Evolutionary conservation across 2,329 filamentous ascomycete species (phyloP).

Genomic region (Microdochium bolleyi): DNA sequence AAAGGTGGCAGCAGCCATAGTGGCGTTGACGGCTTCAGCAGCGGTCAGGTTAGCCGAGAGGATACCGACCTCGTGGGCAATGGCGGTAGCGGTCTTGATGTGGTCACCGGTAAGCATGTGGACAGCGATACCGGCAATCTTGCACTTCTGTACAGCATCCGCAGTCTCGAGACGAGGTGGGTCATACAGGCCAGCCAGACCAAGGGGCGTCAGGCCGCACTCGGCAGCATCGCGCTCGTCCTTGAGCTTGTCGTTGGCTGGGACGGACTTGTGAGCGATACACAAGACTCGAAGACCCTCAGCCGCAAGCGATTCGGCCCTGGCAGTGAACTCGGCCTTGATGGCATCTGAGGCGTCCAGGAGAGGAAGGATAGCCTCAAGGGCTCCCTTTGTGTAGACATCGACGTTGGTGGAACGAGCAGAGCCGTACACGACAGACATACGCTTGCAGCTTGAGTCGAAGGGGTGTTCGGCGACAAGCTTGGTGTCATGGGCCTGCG

Average conservation of each 20-base stretch:
- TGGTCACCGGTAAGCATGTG: slow-evolving; percentile 67
- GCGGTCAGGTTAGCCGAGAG: slow-evolving; percentile 28
- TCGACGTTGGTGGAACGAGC: slow-evolving; percentile 24
- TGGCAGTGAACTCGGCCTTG: slow-evolving; percentile 36
- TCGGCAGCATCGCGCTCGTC: slow-evolving; percentile 48
- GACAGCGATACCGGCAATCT: slow-evolving; percentile 53
- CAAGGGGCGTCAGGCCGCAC: slow-evolving; percentile 52
- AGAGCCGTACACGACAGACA: slow-evolving; percentile 58
- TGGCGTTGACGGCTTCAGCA: slow-evolving; percentile 31
- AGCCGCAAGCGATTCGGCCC: slow-evolving; percentile 48
- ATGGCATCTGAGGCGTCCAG: slow-evolving; percentile 37
- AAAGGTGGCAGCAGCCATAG: slow-evolving; percentile 57
- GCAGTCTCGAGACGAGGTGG: slow-evolving; percentile 62
- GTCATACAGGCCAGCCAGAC: slow-evolving; percentile 65
- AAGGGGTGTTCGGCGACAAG: slow-evolving; percentile 62
- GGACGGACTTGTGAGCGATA: slow-evolving; percentile 45
- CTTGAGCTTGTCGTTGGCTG: slow-evolving; percentile 22
- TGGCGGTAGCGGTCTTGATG: slow-evolving; percentile 58
- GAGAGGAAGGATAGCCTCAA: slow-evolving; percentile 47
- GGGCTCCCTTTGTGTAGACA: slow-evolving; percentile 51
- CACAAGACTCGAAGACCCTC: slow-evolving; percentile 64
- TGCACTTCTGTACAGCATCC: slow-evolving; percentile 50
- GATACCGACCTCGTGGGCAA: slow-evolving; percentile 59
- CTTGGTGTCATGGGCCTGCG: slow-evolving; percentile 27
- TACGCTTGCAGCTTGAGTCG: slow-evolving; percentile 65